These are phyloP conservation scores for Parathielavia hyrcaniae DNA, from an alignment of 495 filamentous ascomycete species.

Conservation along the genomic window DNA sequence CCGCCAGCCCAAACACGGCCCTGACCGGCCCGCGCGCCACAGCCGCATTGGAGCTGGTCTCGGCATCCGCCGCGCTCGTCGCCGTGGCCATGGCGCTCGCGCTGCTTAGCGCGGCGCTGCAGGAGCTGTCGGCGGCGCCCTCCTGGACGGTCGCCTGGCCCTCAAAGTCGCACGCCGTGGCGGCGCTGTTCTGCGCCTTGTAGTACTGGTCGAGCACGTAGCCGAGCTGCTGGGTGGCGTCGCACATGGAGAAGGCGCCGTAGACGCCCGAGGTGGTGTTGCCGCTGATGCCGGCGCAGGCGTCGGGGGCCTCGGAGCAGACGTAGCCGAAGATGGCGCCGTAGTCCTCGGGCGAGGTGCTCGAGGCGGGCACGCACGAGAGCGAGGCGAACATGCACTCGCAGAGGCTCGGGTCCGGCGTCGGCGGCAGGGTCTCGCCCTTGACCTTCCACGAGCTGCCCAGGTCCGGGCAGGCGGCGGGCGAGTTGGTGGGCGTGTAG, in stretches of 20 bases:
- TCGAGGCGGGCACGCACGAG: constrained; percentile 56
- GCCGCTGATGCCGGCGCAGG: constrained; percentile 63
- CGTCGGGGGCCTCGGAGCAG: constrained; percentile 51
- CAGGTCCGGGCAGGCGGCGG: constrained; percentile 65
- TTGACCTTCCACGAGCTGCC: constrained; percentile 62
- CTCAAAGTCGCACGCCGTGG: constrained; percentile 68
- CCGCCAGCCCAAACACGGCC: constrained; percentile 54
- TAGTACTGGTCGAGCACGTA: constrained; percentile 82
- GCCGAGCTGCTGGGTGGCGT: constrained; percentile 64
- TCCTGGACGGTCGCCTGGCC: constrained; percentile 30
- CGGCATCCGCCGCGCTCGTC: constrained; percentile 27
- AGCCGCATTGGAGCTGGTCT: constrained; percentile 31
- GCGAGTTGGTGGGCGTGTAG: constrained; percentile 75
- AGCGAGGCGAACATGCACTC: constrained; percentile 70
- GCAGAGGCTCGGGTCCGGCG: constrained; percentile 68
- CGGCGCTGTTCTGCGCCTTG: constrained; percentile 49
- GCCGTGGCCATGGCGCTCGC: constrained; percentile 44
- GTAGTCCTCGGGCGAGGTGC: constrained; percentile 47
- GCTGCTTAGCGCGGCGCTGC: constrained; percentile 40
- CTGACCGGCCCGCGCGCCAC: constrained; percentile 34
- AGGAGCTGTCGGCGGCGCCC: constrained; percentile 14
- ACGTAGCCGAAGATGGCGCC: constrained; percentile 64
- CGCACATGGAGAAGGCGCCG: constrained; percentile 89
- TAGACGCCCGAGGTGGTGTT: constrained; percentile 70
- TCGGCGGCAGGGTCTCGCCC: constrained; percentile 63